These are phyloP conservation scores for Aspergillus sp. DNA, from an alignment of 2,329 filamentous ascomycete genomes.

Conservation along the genomic window DNA sequence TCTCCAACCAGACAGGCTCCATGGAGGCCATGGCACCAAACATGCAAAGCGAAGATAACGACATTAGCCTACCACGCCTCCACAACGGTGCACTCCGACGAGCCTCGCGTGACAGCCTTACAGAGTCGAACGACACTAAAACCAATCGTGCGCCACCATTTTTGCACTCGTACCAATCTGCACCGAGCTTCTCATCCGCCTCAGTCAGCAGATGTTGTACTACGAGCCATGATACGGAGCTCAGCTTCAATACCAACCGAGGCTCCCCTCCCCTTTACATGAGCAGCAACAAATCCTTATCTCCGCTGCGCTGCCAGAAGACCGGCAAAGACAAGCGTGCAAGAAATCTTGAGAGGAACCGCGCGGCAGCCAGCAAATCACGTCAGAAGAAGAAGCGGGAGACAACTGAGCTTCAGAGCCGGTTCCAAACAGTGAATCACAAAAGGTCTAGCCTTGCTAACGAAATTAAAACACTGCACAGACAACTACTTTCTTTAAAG, in stretches of 20 bases:
- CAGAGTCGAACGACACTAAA: not conserved
- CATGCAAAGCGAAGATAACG: not conserved
- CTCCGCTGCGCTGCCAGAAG: not conserved
- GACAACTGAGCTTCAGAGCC: constrained; percentile 50
- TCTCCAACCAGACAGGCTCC: not conserved
- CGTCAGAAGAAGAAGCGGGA: constrained; percentile 63
- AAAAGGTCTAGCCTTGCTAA: constrained; percentile 31
- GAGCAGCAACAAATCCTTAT: constrained; percentile 1
- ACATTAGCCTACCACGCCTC: not conserved
- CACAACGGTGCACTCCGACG: not conserved
- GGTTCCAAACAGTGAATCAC: constrained; percentile 35
- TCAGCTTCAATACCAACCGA: not conserved
- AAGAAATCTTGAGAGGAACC: constrained; percentile 59
- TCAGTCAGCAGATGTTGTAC: not conserved
- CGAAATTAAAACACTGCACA: constrained; percentile 37
- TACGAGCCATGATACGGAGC: not conserved
- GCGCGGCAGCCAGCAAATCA: constrained; percentile 60
- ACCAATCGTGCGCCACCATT: not conserved
- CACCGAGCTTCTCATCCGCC: not conserved
- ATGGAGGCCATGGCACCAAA: not conserved
- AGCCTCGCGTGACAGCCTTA: not conserved
- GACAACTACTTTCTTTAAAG: constrained; percentile 40
- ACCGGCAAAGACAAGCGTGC: constrained; percentile 38
- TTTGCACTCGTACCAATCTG: not conserved
- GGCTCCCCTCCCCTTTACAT: not conserved